Base-by-base conservation (phyloP, 148 eudicot genomes). In the Chenopodium album region DNA sequence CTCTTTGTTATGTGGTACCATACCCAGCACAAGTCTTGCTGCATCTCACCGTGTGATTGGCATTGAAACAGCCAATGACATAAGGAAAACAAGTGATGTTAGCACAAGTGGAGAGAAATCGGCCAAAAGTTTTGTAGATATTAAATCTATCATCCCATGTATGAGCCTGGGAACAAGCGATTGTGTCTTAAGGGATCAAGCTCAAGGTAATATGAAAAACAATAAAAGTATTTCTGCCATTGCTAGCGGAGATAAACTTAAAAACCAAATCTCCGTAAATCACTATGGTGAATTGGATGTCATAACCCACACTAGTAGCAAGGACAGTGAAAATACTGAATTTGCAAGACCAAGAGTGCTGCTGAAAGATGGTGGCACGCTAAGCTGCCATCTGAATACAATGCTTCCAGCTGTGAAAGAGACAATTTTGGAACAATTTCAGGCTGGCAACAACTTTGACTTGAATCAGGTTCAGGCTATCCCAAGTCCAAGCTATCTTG, bases 391-490 rank as follows among this genome's bases (percentile, higher is more conserved):
- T 23, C 23, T 0, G 23, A 44, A 22, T 23, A n/a, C 56, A 76
- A 5, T 59, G 17, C 48, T 31, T 62, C 14, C 75, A n/a, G 47
- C 59, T 69, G 73, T n/a, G 22, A 82, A 82, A 69, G 76, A 71
- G 70, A 56, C 62, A 14, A 56, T 14, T 4, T 59, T 75, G 17
- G 46, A 77, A 80, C 28, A 60, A 6, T 60, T n/a, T 60, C 56
- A 77, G 28, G 60, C 31, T 71, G 83, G 75, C 16, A 56, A 56
- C 31, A 70, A 68, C 31, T 80, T 84, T 11, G 86, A 81, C 59
- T 56, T 85, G 70, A 85, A 85, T 66, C 81, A 81, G 81, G 31
- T 70, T 48, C 75, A 66, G 34, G 83, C 16, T 14, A 66, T 17
- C 73, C n/a, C 4, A 34, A 71, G 48, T 71, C 22, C 85, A 75